Conservation (phyloP, 1,139 yeast species). For the Geotrichum aggregatum region DNA sequence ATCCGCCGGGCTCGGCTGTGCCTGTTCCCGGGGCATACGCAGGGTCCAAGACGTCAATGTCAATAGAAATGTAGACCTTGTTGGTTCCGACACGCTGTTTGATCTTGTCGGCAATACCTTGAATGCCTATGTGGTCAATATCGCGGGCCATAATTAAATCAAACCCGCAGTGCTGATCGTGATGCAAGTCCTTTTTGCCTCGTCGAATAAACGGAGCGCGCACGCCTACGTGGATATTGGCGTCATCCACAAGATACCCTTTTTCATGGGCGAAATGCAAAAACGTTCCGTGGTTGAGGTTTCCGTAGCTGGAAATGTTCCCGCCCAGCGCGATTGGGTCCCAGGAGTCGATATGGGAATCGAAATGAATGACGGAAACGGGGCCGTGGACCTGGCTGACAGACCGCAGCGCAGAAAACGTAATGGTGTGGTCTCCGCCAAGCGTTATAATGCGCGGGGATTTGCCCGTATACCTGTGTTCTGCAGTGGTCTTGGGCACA, state of each 20-base stretch:
- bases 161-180: constrained; percentile 64
- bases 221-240: constrained; percentile 64
- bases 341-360: constrained; percentile 74
- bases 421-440: constrained; percentile 77
- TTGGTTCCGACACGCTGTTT: constrained; percentile 50
- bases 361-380: constrained; percentile 65
- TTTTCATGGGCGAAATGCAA: constrained; percentile 59
- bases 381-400: constrained; percentile 57
- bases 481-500: constrained; percentile 45
- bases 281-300: constrained; percentile 73
- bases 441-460: constrained; percentile 57
- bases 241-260: constrained; percentile 48
- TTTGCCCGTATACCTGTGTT: constrained; percentile 7
- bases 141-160: constrained; percentile 63
- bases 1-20: constrained; percentile 78
- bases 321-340: constrained; percentile 68
- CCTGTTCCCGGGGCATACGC: constrained; percentile 82
- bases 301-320: constrained; percentile 40
- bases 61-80: constrained; percentile 70
- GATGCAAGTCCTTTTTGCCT: constrained; percentile 47
- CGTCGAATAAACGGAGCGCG: constrained; percentile 48
- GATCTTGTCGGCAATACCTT: constrained; percentile 53
- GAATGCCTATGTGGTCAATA: constrained; percentile 48
- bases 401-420: constrained; percentile 65
- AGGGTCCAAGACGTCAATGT: constrained; percentile 76